Percentiles rank a stretch among this genome's conserved stretches.
phyloP scores from a whole-genome alignment of 1,284 basidiomycete species.

The Sanghuangporus sanghuang region DNA sequence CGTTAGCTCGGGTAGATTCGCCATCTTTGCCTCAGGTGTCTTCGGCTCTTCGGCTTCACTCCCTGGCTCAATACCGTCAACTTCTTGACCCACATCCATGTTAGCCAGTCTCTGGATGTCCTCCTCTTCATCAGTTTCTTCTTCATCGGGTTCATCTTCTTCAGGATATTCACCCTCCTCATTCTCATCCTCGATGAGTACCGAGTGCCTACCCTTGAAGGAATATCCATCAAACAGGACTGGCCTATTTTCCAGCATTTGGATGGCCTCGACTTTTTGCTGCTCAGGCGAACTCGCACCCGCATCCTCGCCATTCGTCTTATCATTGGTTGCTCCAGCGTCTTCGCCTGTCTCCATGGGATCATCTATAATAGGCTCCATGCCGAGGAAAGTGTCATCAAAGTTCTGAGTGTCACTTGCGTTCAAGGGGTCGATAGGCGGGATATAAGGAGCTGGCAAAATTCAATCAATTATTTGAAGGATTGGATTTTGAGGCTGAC shows the following conservation, averaged over 20 bases:
- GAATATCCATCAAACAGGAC: constrained; percentile 87
- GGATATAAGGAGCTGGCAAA: constrained; percentile 86
- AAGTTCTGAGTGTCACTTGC: constrained; percentile 97
- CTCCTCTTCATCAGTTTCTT: constrained; percentile 31
- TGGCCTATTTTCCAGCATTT: constrained; percentile 43
- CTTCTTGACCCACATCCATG: constrained; percentile 8
- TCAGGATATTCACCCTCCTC: constrained; percentile 36
- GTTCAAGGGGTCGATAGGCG: constrained; percentile 87
- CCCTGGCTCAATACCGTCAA: background rate
- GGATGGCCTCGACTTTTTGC: constrained; percentile 64
- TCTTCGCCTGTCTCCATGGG: constrained; percentile 37
- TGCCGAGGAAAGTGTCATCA: constrained; percentile 94
- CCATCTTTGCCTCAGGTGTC: constrained; percentile 65
- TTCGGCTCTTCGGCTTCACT: constrained; percentile 46
- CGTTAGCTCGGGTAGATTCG: constrained; percentile 34
- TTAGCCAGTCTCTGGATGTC: constrained; percentile 16
- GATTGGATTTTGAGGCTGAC: constrained; percentile 24
- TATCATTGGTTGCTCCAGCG: constrained; percentile 27
- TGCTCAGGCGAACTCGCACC: constrained; percentile 60
- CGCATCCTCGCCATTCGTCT: constrained; percentile 67
- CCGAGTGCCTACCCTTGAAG: constrained; percentile 78
- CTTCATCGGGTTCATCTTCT: constrained; percentile 34
- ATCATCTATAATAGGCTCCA: constrained; percentile 81
- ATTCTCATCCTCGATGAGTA: constrained; percentile 67
- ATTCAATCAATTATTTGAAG: background rate